These are phyloP conservation scores for Clathrus columnatus DNA, from an alignment of 768 basidiomycete genomes.

Conservation along the genomic window DNA sequence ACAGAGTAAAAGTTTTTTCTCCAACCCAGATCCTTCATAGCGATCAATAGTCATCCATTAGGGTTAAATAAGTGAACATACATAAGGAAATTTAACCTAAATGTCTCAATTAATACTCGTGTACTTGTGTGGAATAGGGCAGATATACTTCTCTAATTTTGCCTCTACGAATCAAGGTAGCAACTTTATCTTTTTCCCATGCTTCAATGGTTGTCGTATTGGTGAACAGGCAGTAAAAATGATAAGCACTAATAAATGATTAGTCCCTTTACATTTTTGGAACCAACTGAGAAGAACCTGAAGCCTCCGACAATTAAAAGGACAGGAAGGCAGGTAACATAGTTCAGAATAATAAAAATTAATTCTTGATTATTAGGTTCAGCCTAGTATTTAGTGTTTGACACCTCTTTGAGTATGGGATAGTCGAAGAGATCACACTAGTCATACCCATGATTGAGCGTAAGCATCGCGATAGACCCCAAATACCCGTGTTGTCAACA, in stretches of 20 bases:
- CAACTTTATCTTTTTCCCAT: constrained; percentile 95
- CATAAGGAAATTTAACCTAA: constrained; percentile 90
- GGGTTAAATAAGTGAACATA: constrained; percentile 28
- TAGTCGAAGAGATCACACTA: background rate
- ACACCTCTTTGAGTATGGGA: background rate
- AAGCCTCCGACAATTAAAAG: constrained; percentile 82
- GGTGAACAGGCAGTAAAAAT: constrained; percentile 62
- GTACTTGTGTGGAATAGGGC: background rate
- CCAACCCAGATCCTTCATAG: constrained; percentile 66
- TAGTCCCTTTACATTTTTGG: background rate
- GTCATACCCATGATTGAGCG: constrained; percentile 44
- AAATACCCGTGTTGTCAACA: constrained; percentile 65
- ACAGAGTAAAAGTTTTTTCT: constrained; percentile 67
- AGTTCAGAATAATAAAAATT: constrained; percentile 83
- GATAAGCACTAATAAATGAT: constrained; percentile 58
- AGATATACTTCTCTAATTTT: constrained; percentile 65
- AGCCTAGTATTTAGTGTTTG: constrained; percentile 36
- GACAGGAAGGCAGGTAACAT: constrained; percentile 77
- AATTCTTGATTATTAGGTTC: constrained; percentile 63
- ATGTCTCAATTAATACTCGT: background rate
- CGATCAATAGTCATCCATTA: background rate
- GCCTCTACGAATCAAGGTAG: constrained; percentile 74
- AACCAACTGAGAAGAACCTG: constrained; percentile 41
- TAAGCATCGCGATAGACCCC: constrained; percentile 26
- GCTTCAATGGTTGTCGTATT: constrained; percentile 96